Base-by-base conservation (phyloP, 345 rosid species). In the Orychophragmus violaceus region DNA sequence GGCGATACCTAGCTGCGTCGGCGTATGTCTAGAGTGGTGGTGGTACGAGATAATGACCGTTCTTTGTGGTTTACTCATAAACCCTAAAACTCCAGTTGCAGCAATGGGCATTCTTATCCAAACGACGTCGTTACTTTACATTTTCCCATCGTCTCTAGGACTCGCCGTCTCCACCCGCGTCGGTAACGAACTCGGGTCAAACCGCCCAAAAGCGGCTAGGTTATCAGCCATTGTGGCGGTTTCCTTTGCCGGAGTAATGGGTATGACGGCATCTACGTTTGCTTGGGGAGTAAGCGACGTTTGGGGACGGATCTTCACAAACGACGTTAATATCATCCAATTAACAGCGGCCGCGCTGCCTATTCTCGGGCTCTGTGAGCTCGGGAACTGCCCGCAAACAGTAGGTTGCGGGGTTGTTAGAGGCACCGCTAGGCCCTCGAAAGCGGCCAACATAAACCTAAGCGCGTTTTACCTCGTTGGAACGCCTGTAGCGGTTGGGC, bases 11-110 rank as follows among this genome's bases (percentile, higher is more conserved):
- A 92, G 98, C 81, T 92, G 96, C 74, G 68, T 87, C 0, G 88
- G 95, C 4, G 95, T 89, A 52, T 92, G 98, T 61, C 75, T 92
- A 36, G 98, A 92, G 69, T 87, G 93, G 93, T 84, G 93, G 93
- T 87, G 93, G 93, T 87, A 84, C 64, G 93, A 87, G 82, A 87
- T 92, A 76, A 89, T 89, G 96, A 89, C 89, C 67, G 82, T 92
- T 48, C 59, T 89, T 44, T 92, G 98, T 30, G 98, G 98, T 56
- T 79, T 92, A 44, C 65, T 89, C 39, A 64, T 46, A 29, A 76
- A 84, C 80, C 95, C 98, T 16, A 78, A 81, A 69, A 73, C 91
- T 3, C 66, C 91, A 11, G 91, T 92, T 4, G 98, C 98, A 3
- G 82, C 98, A 1, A 92, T 92, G 98, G 98, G 98, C 3, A 78